Evolutionary conservation across 139 green algal genomes (phyloP).

Genomic region (Ulvella scutata): DNA sequence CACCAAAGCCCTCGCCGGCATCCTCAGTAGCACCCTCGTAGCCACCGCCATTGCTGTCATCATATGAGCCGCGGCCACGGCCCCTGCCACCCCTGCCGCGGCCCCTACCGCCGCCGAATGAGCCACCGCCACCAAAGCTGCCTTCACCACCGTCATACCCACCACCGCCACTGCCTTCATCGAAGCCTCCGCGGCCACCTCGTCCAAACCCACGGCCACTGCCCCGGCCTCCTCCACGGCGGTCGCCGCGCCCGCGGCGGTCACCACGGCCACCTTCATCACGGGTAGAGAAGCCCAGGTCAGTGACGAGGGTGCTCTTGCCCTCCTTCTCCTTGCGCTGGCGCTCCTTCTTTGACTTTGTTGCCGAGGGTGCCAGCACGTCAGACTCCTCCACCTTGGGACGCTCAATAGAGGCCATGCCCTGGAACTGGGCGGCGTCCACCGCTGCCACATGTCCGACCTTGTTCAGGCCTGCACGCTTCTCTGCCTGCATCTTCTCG

Average conservation of each 20-base stretch:
- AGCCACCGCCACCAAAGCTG: conserved; percentile 8
- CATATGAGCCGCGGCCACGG: conserved; percentile 5
- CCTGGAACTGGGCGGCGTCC: conserved; percentile 10
- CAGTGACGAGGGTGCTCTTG: background rate
- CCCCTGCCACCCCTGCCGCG: background rate
- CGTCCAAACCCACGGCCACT: background rate
- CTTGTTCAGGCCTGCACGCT: conserved; percentile 63
- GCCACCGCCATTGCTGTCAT: background rate
- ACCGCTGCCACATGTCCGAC: conserved; percentile 16
- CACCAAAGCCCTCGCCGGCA: background rate
- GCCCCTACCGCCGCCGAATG: conserved; percentile 5
- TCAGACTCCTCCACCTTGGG: conserved; percentile 18
- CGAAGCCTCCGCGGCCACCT: conserved; percentile 23
- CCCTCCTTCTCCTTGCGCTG: conserved; percentile 14
- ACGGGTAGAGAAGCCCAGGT: background rate
- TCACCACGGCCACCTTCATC: background rate
- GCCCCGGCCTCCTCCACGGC: background rate
- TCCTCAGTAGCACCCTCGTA: background rate
- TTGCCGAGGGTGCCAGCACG: conserved; percentile 10
- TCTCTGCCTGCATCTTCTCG: conserved; percentile 46
- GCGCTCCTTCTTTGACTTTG: conserved; percentile 21
- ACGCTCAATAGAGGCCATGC: conserved; percentile 14
- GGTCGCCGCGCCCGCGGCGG: background rate
- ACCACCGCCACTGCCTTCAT: conserved; percentile 1
- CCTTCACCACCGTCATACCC: conserved; percentile 4